Evolutionary conservation across 1,284 basidiomycete genomes (phyloP).

Genomic region (Tilletia setariae): DNA sequence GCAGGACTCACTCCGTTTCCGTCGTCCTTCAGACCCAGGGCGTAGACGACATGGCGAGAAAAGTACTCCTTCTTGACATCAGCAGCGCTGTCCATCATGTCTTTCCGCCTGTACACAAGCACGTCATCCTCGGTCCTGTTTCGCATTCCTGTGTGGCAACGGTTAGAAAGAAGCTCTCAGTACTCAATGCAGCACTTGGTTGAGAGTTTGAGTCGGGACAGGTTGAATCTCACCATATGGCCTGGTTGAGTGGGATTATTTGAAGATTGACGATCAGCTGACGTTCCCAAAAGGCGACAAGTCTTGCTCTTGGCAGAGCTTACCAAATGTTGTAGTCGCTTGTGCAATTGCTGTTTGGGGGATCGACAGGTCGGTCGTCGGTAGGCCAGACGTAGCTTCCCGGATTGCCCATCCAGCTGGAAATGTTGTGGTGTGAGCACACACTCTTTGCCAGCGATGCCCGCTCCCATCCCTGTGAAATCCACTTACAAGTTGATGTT

Average conservation of each 20-base stretch:
- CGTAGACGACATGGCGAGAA: conserved; percentile 34
- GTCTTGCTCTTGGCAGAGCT: conserved; percentile 16
- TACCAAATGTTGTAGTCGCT: conserved; percentile 8
- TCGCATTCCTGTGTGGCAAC: not conserved
- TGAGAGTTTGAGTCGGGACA: not conserved
- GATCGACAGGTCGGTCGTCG: conserved; percentile 29
- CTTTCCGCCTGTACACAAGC: not conserved
- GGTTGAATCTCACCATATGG: conserved; percentile 1
- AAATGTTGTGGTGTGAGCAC: not conserved
- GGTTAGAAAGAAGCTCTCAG: not conserved
- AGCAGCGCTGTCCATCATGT: conserved; percentile 27
- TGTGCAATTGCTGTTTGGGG: conserved; percentile 28
- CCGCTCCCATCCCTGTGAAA: not conserved
- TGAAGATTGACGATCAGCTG: not conserved
- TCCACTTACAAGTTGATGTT: conserved; percentile 27
- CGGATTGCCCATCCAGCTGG: conserved; percentile 37
- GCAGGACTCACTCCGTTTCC: conserved; percentile 26
- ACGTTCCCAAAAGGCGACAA: conserved; percentile 26
- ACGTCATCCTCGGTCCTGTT: conserved; percentile 2
- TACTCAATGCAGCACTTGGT: not conserved
- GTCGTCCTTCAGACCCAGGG: conserved; percentile 34
- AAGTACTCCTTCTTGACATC: conserved; percentile 32
- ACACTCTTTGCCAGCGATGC: too few relatives aligned
- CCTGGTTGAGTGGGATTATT: not conserved
- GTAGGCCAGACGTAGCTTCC: conserved; percentile 40